Evolutionary conservation across 1,284 basidiomycete species (phyloP).

Genomic region (Ganoderma meredithae): DNA sequence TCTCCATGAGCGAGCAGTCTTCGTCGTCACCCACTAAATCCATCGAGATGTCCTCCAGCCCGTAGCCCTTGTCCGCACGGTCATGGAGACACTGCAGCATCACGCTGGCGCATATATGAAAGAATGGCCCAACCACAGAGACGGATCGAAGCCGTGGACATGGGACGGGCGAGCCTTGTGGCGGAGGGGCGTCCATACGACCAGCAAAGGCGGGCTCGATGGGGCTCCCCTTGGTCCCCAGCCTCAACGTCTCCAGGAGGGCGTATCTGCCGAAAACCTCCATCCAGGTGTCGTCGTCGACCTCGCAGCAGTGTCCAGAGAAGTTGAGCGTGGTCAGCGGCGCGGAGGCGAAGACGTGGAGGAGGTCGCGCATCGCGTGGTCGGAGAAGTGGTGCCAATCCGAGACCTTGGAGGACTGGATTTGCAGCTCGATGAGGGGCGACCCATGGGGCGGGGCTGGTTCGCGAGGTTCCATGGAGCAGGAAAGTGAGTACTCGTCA

Average conservation of each 20-base stretch:
- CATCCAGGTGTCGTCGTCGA: background rate
- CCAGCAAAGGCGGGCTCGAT: background rate
- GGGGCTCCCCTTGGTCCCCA: background rate
- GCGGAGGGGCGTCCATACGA: background rate
- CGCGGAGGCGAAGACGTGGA: background rate
- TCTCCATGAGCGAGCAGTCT: background rate
- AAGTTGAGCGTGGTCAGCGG: background rate
- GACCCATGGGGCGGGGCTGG: no score
- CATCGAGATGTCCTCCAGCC: background rate
- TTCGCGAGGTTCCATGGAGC: background rate
- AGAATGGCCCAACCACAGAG: background rate
- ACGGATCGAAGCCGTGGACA: background rate
- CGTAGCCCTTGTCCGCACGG: background rate
- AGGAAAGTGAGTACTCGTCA: background rate
- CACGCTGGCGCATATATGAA: background rate
- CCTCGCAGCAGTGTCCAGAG: background rate
- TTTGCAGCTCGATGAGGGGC: background rate
- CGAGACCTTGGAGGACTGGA: background rate
- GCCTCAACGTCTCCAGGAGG: background rate
- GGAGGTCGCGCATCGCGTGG: background rate
- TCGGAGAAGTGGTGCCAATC: background rate
- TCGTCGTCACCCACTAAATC: background rate
- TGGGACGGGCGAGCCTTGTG: background rate
- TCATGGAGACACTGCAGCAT: background rate
- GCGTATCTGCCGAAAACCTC: background rate